phyloP scores from a whole-genome alignment of 202 grass and related monocot genomes.

The Eragrostis tef region DNA sequence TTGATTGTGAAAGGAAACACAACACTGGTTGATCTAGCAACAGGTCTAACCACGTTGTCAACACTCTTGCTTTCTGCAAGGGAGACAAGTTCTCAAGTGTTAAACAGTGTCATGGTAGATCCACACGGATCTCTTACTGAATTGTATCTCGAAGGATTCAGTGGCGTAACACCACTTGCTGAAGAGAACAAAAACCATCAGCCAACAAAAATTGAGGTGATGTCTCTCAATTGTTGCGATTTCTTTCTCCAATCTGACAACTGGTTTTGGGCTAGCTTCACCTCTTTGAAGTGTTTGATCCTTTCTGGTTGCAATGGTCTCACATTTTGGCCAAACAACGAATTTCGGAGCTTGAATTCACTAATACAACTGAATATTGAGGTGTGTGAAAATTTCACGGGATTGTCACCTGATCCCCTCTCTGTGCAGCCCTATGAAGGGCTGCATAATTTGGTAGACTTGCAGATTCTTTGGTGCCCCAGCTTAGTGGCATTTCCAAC shows the following conservation, averaged over 20 bases:
- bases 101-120: background rate
- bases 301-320: background rate
- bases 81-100: background rate
- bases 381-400: background rate
- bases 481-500: background rate
- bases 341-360: background rate
- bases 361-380: background rate
- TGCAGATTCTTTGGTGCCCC: background rate
- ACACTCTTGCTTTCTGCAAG: background rate
- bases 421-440: background rate
- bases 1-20: background rate
- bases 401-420: background rate
- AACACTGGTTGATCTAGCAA: background rate
- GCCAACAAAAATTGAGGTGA: too few species aligned
- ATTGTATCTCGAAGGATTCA: background rate
- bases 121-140: background rate
- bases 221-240: background rate
- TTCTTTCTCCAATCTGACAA: background rate
- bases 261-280: conserved; percentile 1
- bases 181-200: background rate
- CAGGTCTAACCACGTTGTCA: background rate
- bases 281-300: background rate
- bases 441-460: background rate
- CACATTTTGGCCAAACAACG: background rate
- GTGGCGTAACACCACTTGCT: background rate